A percentile compares a stretch with the other conserved stretches of the same genome.
Evolutionary conservation across 331 rosid genomes (phyloP).

Genomic region (Malus hybrid): DNA sequence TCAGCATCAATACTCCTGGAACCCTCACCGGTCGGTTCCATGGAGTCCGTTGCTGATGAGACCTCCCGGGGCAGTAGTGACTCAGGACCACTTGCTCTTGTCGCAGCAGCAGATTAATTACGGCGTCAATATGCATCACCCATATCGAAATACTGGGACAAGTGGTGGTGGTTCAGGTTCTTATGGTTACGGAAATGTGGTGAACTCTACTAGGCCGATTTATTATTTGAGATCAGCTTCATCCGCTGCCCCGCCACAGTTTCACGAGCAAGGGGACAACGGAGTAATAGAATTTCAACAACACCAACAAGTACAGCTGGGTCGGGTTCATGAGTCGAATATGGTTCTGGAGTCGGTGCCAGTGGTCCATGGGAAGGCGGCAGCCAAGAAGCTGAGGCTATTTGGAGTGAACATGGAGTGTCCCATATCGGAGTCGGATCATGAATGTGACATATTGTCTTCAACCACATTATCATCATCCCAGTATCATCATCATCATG

Average conservation of each 20-base stretch:
- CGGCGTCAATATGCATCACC: slow-evolving; percentile 1
- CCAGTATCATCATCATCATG: background rate
- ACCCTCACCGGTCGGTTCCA: slow-evolving; percentile 2
- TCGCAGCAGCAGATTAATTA: slow-evolving; percentile 6
- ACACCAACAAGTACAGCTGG: background rate
- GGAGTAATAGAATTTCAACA: background rate
- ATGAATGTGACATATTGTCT: slow-evolving; percentile 16
- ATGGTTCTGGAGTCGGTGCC: slow-evolving; percentile 37
- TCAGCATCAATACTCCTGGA: slow-evolving; percentile 5
- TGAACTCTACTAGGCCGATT: slow-evolving; percentile 14
- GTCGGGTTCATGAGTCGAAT: slow-evolving; percentile 13
- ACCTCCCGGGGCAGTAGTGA: slow-evolving; percentile 11
- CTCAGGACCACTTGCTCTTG: slow-evolving; percentile 12
- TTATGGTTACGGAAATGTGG: slow-evolving; percentile 19
- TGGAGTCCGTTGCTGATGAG: slow-evolving; percentile 38
- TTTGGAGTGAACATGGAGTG: slow-evolving; percentile 61
- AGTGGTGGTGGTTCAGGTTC: background rate
- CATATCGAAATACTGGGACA: slow-evolving; percentile 11
- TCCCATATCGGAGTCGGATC: slow-evolving; percentile 17
- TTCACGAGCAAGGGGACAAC: background rate
- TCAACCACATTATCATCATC: background rate
- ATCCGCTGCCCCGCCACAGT: background rate
- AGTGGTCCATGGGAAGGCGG: slow-evolving; percentile 33
- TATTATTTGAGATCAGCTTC: slow-evolving; percentile 22
- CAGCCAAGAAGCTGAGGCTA: slow-evolving; percentile 39